A percentile compares a stretch with the other conserved stretches of the same genome.
Conservation (phyloP, 148 eudicot species). For the Vaccinium myrtillus region DNA sequence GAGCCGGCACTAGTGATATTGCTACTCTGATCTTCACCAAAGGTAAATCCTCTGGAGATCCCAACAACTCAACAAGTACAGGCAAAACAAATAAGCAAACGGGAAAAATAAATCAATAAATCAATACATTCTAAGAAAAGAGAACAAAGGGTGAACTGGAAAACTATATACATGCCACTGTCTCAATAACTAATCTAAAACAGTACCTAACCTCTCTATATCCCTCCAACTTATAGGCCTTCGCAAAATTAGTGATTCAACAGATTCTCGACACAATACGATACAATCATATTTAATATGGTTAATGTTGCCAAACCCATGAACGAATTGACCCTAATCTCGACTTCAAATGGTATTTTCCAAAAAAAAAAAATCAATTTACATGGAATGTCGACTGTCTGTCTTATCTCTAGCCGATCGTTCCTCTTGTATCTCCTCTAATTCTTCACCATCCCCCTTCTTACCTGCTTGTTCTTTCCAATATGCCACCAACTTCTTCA, state of each 20-base stretch:
- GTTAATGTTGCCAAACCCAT: conserved; percentile 5
- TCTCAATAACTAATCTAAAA: neutral
- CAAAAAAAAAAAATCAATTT: neutral
- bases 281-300: neutral
- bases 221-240: conserved; percentile 1
- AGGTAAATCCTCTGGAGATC: no score
- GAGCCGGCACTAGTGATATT: no score
- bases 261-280: conserved; percentile 21
- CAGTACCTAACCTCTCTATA: neutral
- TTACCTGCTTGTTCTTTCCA: conserved; percentile 98
- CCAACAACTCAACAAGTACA: no score
- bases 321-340: neutral
- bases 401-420: conserved; percentile 49
- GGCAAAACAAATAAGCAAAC: no score
- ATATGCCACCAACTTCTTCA: conserved; percentile 74
- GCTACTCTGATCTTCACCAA: no score
- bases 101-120: no score
- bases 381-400: conserved; percentile 80
- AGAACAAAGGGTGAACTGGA: neutral
- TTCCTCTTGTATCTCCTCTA: conserved; percentile 95
- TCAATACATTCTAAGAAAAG: no score
- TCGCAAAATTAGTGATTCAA: conserved; percentile 20
- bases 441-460: conserved; percentile 84
- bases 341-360: neutral
- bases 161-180: neutral